A percentile compares a stretch with the other conserved stretches of the same genome.
phyloP scores from a whole-genome alignment of 768 basidiomycete genomes.

The Agaricus subrufescens region DNA sequence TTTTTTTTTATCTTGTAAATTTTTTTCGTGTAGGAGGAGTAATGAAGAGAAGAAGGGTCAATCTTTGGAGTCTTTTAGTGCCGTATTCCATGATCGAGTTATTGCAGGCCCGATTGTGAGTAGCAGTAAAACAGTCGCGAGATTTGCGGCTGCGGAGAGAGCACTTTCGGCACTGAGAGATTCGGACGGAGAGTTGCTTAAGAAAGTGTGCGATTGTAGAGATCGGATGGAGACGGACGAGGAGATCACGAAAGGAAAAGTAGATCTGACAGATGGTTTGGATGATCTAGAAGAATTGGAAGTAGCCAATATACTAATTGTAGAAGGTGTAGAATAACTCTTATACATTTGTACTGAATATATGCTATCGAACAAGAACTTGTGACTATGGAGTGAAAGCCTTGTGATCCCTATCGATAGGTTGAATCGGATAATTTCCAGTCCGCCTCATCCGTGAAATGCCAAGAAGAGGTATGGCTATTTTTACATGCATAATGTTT shows the following conservation, averaged over 20 bases:
- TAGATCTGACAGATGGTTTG: background rate
- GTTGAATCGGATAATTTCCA: no score
- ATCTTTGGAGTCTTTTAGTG: constrained; percentile 41
- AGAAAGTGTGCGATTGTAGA: constrained; percentile 32
- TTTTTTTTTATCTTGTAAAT: background rate
- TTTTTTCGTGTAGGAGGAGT: constrained; percentile 16
- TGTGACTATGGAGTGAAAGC: no score
- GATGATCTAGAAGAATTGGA: constrained; percentile 2
- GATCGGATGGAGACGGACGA: constrained; percentile 6
- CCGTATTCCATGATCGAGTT: constrained; percentile 52
- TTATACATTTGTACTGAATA: background rate
- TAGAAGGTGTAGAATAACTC: background rate
- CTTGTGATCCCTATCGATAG: no score
- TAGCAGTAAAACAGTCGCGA: constrained; percentile 54
- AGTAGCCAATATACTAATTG: constrained; percentile 12
- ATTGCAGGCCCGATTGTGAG: constrained; percentile 62
- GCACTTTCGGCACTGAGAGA: constrained; percentile 53
- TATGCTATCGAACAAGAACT: background rate
- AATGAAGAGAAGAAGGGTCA: constrained; percentile 14
- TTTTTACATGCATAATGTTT: no score
- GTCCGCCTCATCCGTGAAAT: no score
- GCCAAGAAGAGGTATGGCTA: no score
- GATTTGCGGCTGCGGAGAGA: constrained; percentile 61
- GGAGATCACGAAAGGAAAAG: background rate
- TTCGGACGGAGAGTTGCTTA: constrained; percentile 36